Base-by-base conservation (phyloP, 2,329 filamentous ascomycete species). In the Pestalotiopsis sp. region DNA sequence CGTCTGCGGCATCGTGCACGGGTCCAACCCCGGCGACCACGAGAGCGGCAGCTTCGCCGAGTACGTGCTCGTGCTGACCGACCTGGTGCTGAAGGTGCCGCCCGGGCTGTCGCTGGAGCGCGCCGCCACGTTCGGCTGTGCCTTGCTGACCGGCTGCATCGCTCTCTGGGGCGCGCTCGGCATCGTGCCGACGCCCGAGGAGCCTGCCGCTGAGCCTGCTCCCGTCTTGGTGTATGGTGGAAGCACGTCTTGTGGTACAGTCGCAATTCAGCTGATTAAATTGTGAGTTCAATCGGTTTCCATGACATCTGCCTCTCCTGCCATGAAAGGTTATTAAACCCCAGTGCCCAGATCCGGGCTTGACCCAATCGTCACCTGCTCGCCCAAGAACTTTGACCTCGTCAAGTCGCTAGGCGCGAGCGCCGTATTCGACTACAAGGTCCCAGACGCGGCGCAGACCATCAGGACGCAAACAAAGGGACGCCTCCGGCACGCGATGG, bases 361-460 rank as follows among this genome's bases (percentile, higher is more conserved):
- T 17, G 76, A 69, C 0, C 79, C 82, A 3, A 80, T 86, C n/a
- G 77, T 83, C 0, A 85, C 84, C 1, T 84, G 81, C 71, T 84
- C 84, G 0, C 78, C 81, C 0, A 66, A 70, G 41, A 86, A 85
- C 70, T 80, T 79, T 65, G 79, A 79, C 2, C 77, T 85, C 1
- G 81, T 81, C n/a, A 76, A 78, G 45, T 68, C 68, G 0, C 80
- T 77, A 39, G 86, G 86, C 1, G 86, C 86, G 1, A 79, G 78
- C 4, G 73, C 76, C 4, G 78, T 76, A 4, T 85, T 87, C 71
- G 84, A 88, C 74, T 84, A 87, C 71, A 71, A 74, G 56, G 75
- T 72, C 0, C 71, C 79, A 0, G 77, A 74, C 2, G 81, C 78
- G 70, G 81, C 73, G 4, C 69, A 69, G 0, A 76, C 78, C 9